phyloP scores from a whole-genome alignment of 2,329 filamentous ascomycete species.

The Didymella pinodella region DNA sequence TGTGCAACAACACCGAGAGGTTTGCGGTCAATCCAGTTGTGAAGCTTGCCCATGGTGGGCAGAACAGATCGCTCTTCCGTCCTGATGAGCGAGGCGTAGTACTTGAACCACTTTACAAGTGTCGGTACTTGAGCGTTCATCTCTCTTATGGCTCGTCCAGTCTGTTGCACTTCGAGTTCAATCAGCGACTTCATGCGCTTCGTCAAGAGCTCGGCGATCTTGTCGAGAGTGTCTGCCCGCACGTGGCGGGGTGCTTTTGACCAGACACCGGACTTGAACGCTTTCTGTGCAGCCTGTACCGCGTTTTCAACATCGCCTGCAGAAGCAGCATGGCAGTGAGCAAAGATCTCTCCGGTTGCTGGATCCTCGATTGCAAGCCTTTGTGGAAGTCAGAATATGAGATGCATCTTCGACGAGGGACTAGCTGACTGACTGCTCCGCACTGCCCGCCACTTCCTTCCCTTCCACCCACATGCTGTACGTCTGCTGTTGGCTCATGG shows the following conservation, averaged over 20 bases:
- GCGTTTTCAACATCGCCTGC: conserved; percentile 54
- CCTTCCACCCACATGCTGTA: conserved; percentile 56
- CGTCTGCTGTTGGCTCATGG: conserved; percentile 23
- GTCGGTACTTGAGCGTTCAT: conserved; percentile 74
- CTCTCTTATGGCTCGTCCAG: conserved; percentile 72
- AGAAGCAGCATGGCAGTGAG: conserved; percentile 60
- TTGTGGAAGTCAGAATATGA: conserved; percentile 20
- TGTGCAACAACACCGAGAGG: conserved; percentile 51
- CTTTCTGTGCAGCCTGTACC: conserved; percentile 54
- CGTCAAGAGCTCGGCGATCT: conserved; percentile 63
- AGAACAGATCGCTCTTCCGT: conserved; percentile 72
- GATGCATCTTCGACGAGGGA: conserved; percentile 21
- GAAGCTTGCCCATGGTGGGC: conserved; percentile 66
- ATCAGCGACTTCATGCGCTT: conserved; percentile 65
- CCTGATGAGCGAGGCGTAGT: conserved; percentile 73
- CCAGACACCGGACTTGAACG: conserved; percentile 64
- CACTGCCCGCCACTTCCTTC: conserved; percentile 52
- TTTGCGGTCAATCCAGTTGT: conserved; percentile 54
- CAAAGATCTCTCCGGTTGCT: conserved; percentile 61
- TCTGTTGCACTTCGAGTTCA: conserved; percentile 70
- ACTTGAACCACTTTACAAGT: conserved; percentile 73
- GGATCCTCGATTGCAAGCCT: conserved; percentile 65
- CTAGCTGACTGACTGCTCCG: conserved; percentile 56
- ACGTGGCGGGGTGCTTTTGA: conserved; percentile 63
- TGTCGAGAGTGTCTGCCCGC: conserved; percentile 70